These are phyloP conservation scores for Kuraishia floccosa DNA, from an alignment of 805 yeast genomes.

Conservation along the genomic window DNA sequence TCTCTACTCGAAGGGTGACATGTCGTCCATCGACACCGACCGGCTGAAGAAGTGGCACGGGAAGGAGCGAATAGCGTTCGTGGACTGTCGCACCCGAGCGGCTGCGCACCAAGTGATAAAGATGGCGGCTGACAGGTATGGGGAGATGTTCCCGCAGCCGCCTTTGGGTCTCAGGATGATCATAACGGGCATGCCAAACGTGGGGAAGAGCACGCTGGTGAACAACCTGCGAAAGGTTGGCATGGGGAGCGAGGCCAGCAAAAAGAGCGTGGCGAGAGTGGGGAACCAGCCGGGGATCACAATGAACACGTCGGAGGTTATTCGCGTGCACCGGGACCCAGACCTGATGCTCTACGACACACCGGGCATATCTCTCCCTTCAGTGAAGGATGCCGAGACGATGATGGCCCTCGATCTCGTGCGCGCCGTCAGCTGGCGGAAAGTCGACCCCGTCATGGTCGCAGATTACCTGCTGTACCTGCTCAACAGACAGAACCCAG, in stretches of 20 bases:
- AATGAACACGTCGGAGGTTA: conserved; percentile 61
- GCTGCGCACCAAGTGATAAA: conserved; percentile 43
- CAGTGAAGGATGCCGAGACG: conserved; percentile 47
- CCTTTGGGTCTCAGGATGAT: conserved; percentile 73
- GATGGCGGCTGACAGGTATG: conserved; percentile 31
- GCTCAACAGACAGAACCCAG: conserved; percentile 50
- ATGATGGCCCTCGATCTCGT: conserved; percentile 67
- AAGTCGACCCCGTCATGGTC: conserved; percentile 74
- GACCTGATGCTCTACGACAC: conserved; percentile 72
- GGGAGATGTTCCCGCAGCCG: conserved; percentile 50
- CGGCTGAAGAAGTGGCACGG: conserved; percentile 37
- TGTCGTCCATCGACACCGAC: conserved; percentile 30
- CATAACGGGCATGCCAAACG: conserved; percentile 93
- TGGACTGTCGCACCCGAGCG: conserved; percentile 42
- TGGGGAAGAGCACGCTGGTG: conserved; percentile 87
- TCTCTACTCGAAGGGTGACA: conserved; percentile 69
- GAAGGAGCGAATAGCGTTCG: conserved; percentile 34
- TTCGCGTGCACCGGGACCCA: conserved; percentile 49
- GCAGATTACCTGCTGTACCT: conserved; percentile 77
- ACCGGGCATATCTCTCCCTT: conserved; percentile 87
- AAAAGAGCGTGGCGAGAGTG: conserved; percentile 64
- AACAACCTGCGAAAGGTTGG: conserved; percentile 49
- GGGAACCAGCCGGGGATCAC: conserved; percentile 93
- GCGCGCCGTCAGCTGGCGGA: conserved; percentile 59
- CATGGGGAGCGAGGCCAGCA: conserved; percentile 11